Evolutionary conservation across 179 eudicot genomes (phyloP), one percentile per base, ranked within the genome.

Genomic region (Spergularia azorica): DNA sequence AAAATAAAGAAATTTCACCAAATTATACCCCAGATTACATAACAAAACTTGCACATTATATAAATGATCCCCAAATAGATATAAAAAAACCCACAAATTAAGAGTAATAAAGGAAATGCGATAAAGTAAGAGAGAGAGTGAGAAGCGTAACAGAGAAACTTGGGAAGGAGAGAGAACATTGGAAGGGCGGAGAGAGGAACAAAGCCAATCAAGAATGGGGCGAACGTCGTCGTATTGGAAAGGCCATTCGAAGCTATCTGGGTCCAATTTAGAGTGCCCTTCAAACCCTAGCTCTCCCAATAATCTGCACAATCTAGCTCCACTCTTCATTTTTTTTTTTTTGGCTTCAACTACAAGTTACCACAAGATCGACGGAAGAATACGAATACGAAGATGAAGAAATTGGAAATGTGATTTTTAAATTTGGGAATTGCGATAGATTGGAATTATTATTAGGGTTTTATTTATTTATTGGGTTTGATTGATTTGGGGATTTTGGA

Each of bases 201-300:
- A 95, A 62, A 95, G 83, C 99, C 99, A 95, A 61, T 91, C 91
- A 73, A 95, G 97, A 11, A 95, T 82, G 52, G 99, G 97, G 0
- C 97, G 89, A 80, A 88, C 93, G 70, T 95, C 97, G 63, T 95
- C 97, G 88, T 95, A 95, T 79, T 95, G 97, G 59, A 93, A 95
- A 1, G 99, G 97, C 99, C 99, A 95, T 66, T 95, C 99, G 72
- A 95, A 93, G 83, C 97, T 95, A 85, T 93, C 99, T 6, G 91
- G 92, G 87, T 95, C 99, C 52, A 91, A 67, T 18, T 82, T 81
- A 14, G 69, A 83, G 81, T 84, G 89, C 2, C 89, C 97, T 76
- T 87, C 89, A 83, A 73, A 93, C 13, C 99, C 99, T 83, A 95
- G 81, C 72, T 95, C 97, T 0, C 87, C 89, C 55, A 95, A 69